These are phyloP conservation scores for Paraphoma chrysanthemicola DNA, from an alignment of 2,329 filamentous ascomycete species.

Conservation along the genomic window DNA sequence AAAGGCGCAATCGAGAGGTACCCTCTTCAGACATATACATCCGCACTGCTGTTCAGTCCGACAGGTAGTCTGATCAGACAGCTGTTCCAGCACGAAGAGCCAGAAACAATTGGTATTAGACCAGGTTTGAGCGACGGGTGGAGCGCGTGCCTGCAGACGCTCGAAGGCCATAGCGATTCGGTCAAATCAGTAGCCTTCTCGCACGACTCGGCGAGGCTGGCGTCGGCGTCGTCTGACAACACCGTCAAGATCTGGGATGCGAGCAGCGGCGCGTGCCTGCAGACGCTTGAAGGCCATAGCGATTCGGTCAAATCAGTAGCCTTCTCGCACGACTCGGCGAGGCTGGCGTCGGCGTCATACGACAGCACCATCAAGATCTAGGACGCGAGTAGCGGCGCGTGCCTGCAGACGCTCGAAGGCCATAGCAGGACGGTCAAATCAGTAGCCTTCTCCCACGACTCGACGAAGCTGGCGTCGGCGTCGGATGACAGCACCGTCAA, in stretches of 20 bases:
- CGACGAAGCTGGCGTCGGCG: not conserved
- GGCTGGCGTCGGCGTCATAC: constrained; percentile 19
- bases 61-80: constrained; percentile 16
- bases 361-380: constrained; percentile 18
- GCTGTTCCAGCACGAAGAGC: constrained; percentile 25
- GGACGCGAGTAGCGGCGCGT: constrained; percentile 20
- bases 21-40: constrained; percentile 32
- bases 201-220: constrained; percentile 9
- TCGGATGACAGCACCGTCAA: constrained; percentile 10
- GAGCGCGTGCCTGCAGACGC: constrained; percentile 11
- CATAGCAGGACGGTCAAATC: constrained; percentile 19
- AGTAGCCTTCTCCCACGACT: constrained; percentile 3
- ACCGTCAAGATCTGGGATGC: constrained; percentile 20
- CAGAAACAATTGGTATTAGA: constrained; percentile 8
- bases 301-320: constrained; percentile 17
- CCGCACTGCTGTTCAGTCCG: constrained; percentile 30
- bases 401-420: constrained; percentile 22
- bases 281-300: constrained; percentile 25
- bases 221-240: not conserved
- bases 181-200: constrained; percentile 27
- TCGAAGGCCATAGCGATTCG: constrained; percentile 18
- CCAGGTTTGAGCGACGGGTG: constrained; percentile 8
- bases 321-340: constrained; percentile 22
- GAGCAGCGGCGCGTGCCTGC: constrained; percentile 5
- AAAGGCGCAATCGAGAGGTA: constrained; percentile 21